Percentiles rank a stretch among this genome's conserved stretches.
These are phyloP conservation scores for Rhamnella rubrinervis DNA, from an alignment of 331 rosid genomes.

Conservation along the genomic window DNA sequence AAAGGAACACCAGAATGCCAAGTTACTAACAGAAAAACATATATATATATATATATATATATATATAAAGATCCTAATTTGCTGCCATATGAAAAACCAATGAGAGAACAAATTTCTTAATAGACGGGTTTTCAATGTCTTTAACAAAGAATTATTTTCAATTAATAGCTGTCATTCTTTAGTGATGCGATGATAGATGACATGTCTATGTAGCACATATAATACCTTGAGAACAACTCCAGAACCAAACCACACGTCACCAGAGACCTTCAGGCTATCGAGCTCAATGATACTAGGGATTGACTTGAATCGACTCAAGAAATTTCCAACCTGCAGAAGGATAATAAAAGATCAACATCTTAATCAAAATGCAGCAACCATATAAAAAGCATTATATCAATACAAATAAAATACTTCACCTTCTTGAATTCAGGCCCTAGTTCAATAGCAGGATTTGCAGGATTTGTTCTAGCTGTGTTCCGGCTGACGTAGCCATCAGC, in stretches of 20 bases:
- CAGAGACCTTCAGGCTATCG: conserved; percentile 78
- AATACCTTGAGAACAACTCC: conserved; percentile 74
- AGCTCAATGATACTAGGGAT: conserved; percentile 89
- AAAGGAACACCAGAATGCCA: not conserved
- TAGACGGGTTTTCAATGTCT: too few species aligned
- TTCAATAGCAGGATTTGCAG: conserved; percentile 88
- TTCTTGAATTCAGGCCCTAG: conserved; percentile 94
- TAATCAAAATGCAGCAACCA: conserved; percentile 12
- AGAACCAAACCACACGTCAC: conserved; percentile 92
- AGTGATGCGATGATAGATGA: too few species aligned
- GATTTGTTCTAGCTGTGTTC: conserved; percentile 66
- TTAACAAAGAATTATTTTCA: not conserved
- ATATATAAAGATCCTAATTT: too few species aligned
- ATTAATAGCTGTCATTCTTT: not conserved
- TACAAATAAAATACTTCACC: conserved; percentile 40
- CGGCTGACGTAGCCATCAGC: conserved; percentile 68
- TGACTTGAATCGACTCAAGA: conserved; percentile 81
- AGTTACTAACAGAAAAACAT: not conserved
- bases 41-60: too few species aligned
- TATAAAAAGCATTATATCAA: conserved; percentile 11
- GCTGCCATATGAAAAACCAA: too few species aligned
- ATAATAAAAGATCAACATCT: conserved; percentile 22
- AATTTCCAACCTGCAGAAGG: conserved; percentile 62
- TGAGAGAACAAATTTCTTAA: too few species aligned
- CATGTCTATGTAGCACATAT: conserved; percentile 9